phyloP scores from a whole-genome alignment of 768 basidiomycete species.

The Hericium rajendrae region DNA sequence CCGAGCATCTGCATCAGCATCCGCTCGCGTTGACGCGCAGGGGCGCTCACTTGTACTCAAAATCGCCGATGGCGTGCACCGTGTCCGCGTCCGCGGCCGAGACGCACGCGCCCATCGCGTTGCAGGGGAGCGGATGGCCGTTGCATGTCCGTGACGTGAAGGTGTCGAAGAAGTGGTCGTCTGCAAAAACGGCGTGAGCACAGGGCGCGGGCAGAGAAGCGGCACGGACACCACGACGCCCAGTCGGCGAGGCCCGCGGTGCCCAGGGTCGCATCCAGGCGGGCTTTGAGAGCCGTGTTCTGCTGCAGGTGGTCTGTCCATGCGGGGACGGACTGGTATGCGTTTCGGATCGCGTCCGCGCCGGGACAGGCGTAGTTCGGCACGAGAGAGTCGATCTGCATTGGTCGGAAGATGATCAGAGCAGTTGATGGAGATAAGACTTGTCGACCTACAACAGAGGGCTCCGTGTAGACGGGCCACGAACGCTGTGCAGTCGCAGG shows the following conservation, averaged over 20 bases:
- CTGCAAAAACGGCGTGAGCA: constrained; percentile 13
- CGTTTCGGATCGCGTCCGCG: constrained; percentile 29
- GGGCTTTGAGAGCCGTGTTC: constrained; percentile 27
- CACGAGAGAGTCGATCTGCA: constrained; percentile 38
- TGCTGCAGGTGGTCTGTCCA: constrained; percentile 36
- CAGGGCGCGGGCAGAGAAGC: background rate
- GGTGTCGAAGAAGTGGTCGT: constrained; percentile 45
- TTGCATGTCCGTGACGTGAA: constrained; percentile 39
- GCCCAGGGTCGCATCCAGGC: constrained; percentile 30
- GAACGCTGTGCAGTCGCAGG: constrained; percentile 19
- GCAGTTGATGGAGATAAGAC: background rate
- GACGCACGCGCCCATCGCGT: constrained; percentile 31
- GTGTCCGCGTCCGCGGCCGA: constrained; percentile 27
- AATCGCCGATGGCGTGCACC: constrained; percentile 29
- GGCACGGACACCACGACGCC: constrained; percentile 36
- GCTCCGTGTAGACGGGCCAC: constrained; percentile 34
- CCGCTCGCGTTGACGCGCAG: background rate
- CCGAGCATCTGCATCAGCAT: background rate
- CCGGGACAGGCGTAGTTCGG: constrained; percentile 35
- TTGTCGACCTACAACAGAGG: constrained; percentile 22
- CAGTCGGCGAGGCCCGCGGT: constrained; percentile 31
- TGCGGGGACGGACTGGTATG: constrained; percentile 33
- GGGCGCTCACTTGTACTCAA: constrained; percentile 28
- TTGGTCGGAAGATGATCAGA: background rate
- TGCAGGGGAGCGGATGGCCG: constrained; percentile 36